These are phyloP conservation scores for Diutina pseudorugosa DNA, from an alignment of 1,139 yeast species.

Conservation along the genomic window DNA sequence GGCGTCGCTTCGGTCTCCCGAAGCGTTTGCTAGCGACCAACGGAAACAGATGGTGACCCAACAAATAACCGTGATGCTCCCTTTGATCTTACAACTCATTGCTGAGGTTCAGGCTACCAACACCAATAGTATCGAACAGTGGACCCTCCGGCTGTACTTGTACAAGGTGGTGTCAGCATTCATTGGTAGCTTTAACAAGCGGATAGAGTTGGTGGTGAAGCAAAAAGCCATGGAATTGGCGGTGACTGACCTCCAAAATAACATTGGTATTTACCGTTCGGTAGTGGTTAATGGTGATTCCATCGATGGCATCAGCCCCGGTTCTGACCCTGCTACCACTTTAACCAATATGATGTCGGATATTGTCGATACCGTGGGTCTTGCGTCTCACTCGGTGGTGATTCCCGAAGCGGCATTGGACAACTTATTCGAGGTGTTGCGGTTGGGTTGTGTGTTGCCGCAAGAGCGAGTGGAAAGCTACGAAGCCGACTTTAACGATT, in stretches of 20 bases:
- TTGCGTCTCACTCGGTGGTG: not conserved
- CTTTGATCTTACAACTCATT: not conserved
- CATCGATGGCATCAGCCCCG: not conserved
- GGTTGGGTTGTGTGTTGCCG: conserved; percentile 12
- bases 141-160: not conserved
- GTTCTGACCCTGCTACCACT: not conserved
- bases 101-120: not conserved
- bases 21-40: not conserved
- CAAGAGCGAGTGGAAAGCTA: conserved; percentile 19
- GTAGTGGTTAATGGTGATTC: not conserved
- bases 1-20: not conserved
- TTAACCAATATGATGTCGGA: not conserved
- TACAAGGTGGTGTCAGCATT: not conserved
- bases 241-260: not conserved
- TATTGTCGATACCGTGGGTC: not conserved
- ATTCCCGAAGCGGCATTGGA: not conserved
- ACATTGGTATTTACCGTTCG: not conserved
- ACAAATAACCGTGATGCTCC: not conserved
- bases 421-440: not conserved
- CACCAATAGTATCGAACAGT: not conserved
- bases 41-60: not conserved
- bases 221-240: not conserved
- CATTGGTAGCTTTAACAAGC: not conserved
- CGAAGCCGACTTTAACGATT: conserved; percentile 48
- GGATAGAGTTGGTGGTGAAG: not conserved